Evolutionary conservation across 306 rosid genomes (phyloP), one percentile per base, ranked within the genome.

Genomic region (Cucurbita pepo): DNA sequence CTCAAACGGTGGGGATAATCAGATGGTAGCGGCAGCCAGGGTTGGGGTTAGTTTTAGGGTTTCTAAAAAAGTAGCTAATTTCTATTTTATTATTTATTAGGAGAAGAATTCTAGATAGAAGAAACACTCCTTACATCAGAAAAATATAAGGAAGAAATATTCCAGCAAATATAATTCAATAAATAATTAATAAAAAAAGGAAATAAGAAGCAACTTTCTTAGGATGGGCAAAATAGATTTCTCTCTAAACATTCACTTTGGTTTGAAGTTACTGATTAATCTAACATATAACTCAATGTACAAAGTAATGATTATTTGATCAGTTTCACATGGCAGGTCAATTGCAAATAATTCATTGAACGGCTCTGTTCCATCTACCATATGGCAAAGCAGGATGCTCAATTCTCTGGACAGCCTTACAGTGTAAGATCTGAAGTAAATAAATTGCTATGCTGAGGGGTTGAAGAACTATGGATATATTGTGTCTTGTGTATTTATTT

Each of bases 341-440:
- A 79, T 95, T 77, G 89, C 89, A 38, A 89, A 86, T 88, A 95
- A 95, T 83, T 77, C 71, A 47, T 77, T 95, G 83, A 77, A 9
- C 36, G 97, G 96, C 45, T 67, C 58, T 63, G 79, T 95, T 78
- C 77, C 95, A 74, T 85, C 97, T 78, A 15, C 54, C 75, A 85
- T 89, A 80, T 94, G 97, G 99, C 79, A 78, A 83, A 66, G 79
- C 21, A 85, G 80, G 82, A 80, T 60, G 41, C 80, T 30, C 64
- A 84, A 80, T 60, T 60, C 77, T 66, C 72, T 69, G 43, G 85
- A 77, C 61, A 64, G 3, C 56, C 87, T 89, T 61, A 52, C 69
- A 69, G 19, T 94, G 99, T 94, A 89, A 89, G 97, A 74, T 55
- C 38, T 73, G 66, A 77, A 81, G 21, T 73, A 70, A 69, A 63